Conservation (phyloP, 2,329 filamentous ascomycete genomes). For the Aspergillus pseudoglaucus region DNA sequence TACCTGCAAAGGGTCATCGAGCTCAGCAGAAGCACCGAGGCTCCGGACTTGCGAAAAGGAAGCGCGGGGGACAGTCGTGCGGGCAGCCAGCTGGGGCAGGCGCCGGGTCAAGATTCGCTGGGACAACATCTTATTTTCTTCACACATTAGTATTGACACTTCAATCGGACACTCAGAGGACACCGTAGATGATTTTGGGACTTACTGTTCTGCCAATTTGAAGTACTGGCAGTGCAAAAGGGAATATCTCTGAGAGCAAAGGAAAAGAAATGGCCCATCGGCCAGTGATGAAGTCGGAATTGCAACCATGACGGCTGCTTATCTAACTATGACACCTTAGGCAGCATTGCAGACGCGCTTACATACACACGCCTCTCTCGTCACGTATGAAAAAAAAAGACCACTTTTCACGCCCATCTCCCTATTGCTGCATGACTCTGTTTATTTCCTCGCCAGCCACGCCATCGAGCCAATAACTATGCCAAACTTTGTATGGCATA, state of each 20-base stretch:
- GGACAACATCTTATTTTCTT: slow-evolving; percentile 36
- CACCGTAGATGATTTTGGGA: neutral
- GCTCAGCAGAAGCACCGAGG: slow-evolving; percentile 30
- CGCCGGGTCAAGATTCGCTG: slow-evolving; percentile 39
- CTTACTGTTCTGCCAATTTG: slow-evolving; percentile 22
- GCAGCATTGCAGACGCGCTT: slow-evolving; percentile 21
- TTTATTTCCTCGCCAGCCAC: slow-evolving; percentile 32
- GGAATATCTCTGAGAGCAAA: neutral
- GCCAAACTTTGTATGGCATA: slow-evolving; percentile 36
- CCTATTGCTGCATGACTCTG: slow-evolving; percentile 13
- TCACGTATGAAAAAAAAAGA: slow-evolving; percentile 34
- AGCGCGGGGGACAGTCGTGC: slow-evolving; percentile 34
- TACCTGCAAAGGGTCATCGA: slow-evolving; percentile 42
- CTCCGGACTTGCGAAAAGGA: slow-evolving; percentile 36
- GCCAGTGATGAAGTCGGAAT: slow-evolving; percentile 22
- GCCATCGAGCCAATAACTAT: slow-evolving; percentile 38
- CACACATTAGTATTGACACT: slow-evolving; percentile 15
- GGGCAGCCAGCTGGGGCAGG: slow-evolving; percentile 34
- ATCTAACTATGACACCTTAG: slow-evolving; percentile 12
- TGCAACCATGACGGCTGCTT: slow-evolving; percentile 19
- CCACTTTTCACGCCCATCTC: slow-evolving; percentile 30
- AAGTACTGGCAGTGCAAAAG: slow-evolving; percentile 13
- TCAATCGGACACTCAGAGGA: neutral
- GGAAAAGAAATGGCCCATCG: slow-evolving; percentile 12
- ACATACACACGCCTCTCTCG: slow-evolving; percentile 23